Conservation (phyloP, 2,329 filamentous ascomycete species). For the Trichoderma brevicompactum region DNA sequence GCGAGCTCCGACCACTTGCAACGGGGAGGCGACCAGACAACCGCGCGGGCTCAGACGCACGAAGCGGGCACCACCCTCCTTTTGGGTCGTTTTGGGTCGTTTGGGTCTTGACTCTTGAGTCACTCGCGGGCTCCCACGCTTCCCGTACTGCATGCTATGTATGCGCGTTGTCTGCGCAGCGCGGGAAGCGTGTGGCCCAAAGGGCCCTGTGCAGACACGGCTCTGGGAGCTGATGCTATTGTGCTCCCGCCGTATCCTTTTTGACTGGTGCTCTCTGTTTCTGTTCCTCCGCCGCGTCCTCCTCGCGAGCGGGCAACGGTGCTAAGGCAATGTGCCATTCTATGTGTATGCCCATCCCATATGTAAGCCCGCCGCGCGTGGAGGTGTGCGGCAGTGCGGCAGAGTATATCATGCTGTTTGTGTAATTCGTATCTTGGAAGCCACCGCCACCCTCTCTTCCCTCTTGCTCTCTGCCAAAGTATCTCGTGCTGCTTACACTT, state of each 20-base stretch:
- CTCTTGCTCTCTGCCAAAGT: neutral
- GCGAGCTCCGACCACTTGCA: constrained; percentile 15
- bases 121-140: constrained; percentile 17
- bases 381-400: neutral
- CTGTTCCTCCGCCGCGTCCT: too few species aligned
- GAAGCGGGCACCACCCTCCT: constrained; percentile 22
- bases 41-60: constrained; percentile 24
- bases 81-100: neutral
- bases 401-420: constrained; percentile 27
- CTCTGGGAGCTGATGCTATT: too few species aligned
- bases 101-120: constrained; percentile 14
- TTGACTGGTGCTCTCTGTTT: neutral
- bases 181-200: neutral
- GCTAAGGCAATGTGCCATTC: neutral
- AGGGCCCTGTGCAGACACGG: too few species aligned
- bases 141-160: constrained; percentile 22
- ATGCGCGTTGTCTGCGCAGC: constrained; percentile 14
- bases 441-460: constrained; percentile 23
- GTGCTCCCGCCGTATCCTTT: neutral
- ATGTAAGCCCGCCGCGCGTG: constrained; percentile 10
- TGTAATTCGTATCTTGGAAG: constrained; percentile 27
- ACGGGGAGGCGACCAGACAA: constrained; percentile 20
- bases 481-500: neutral
- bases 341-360: neutral
- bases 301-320: too few species aligned